A percentile compares a stretch with the other conserved stretches of the same genome.
phyloP scores from a whole-genome alignment of 2,329 filamentous ascomycete genomes.

The Colletotrichum acutatum region DNA sequence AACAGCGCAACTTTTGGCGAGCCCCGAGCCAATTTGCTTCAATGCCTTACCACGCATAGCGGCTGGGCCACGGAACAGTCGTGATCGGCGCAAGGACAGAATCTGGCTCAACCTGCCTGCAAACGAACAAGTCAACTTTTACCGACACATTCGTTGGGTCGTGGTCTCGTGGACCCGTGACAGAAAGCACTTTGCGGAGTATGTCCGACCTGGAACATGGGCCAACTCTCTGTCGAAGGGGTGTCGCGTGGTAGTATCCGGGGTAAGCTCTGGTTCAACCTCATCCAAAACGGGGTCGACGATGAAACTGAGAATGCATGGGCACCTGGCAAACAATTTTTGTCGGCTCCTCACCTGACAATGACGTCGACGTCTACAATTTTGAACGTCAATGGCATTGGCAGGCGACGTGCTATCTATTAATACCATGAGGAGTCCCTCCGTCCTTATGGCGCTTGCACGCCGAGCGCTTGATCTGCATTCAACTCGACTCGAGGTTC shows the following conservation, averaged over 20 bases:
- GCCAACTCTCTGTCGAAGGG: not conserved
- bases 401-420: not conserved
- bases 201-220: too few species aligned
- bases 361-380: conserved; percentile 1
- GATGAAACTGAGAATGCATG: conserved; percentile 27
- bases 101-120: not conserved
- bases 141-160: not conserved
- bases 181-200: not conserved
- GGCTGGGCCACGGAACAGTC: not conserved
- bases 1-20: not conserved
- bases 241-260: conserved; percentile 11
- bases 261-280: conserved; percentile 5
- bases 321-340: conserved; percentile 14
- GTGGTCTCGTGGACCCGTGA: too few species aligned
- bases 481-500: not conserved
- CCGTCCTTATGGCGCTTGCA: not conserved
- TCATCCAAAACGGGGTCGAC: conserved; percentile 19
- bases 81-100: not conserved
- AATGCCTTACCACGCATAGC: not conserved
- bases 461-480: not conserved
- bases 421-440: not conserved
- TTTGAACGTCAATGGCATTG: not conserved
- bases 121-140: not conserved
- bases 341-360: not conserved
- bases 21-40: not conserved